Evolutionary conservation across 495 filamentous ascomycete species (phyloP).

Genomic region (Penicillium coffeae): DNA sequence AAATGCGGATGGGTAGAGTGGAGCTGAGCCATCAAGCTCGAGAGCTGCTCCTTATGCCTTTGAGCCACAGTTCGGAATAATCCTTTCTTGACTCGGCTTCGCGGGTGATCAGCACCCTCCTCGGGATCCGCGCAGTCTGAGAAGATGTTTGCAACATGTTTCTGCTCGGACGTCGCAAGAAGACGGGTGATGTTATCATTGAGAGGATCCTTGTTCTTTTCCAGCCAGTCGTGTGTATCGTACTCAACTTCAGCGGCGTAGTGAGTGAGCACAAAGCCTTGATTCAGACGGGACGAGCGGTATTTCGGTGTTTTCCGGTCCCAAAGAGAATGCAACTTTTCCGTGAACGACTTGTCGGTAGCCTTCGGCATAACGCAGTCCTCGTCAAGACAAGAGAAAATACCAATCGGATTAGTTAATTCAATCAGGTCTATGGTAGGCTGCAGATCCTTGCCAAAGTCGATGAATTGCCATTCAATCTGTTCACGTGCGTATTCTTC

Average conservation of each 20-base stretch:
- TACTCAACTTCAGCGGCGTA: constrained; percentile 99
- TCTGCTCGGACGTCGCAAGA: constrained; percentile 75
- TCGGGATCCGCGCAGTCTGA: constrained; percentile 76
- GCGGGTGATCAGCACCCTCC: constrained; percentile 59
- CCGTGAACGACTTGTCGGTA: constrained; percentile 93
- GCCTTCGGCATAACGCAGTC: constrained; percentile 99
- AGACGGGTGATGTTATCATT: constrained; percentile 95
- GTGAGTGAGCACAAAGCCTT: constrained; percentile 97
- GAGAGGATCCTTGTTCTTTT: constrained; percentile 98
- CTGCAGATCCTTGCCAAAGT: constrained; percentile 95
- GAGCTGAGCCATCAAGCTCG: constrained; percentile 91
- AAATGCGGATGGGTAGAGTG: constrained; percentile 98
- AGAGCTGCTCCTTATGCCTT: constrained; percentile 94
- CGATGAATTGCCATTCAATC: constrained; percentile 99
- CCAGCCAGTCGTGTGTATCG: constrained; percentile 89
- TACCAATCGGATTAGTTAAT: constrained; percentile 91
- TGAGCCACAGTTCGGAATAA: constrained; percentile 97
- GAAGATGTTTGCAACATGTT: constrained; percentile 81
- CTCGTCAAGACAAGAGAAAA: constrained; percentile 97
- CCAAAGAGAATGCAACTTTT: constrained; percentile 95
- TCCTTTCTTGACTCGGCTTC: constrained; percentile 92
- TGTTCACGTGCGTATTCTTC: constrained; percentile 97
- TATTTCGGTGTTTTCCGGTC: constrained; percentile 95
- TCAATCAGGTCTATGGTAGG: constrained; percentile 98
- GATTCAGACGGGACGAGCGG: constrained; percentile 75